These are phyloP conservation scores for Planoprotostelium fungivorum DNA, from an alignment of 78 protist genomes.

Conservation along the genomic window DNA sequence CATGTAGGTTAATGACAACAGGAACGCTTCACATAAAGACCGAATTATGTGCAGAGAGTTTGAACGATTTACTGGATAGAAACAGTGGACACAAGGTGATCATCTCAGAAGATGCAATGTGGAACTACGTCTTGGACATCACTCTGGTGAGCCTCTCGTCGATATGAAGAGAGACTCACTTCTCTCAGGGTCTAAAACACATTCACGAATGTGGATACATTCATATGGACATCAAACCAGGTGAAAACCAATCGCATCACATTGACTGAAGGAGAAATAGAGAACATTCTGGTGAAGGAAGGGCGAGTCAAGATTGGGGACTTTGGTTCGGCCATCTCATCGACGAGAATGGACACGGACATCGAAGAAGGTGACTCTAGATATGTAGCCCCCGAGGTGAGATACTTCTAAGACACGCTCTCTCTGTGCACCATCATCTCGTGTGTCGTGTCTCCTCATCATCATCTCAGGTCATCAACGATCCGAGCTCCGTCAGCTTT, in stretches of 20 bases:
- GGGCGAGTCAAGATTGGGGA: neutral
- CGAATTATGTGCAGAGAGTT: neutral
- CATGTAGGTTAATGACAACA: too few relatives aligned
- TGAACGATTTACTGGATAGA: neutral
- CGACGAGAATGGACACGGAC: neutral
- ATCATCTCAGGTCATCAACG: neutral
- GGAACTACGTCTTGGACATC: neutral
- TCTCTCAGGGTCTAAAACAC: neutral
- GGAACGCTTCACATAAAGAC: neutral
- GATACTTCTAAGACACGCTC: too few relatives aligned
- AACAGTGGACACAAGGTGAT: neutral
- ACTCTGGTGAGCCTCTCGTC: neutral
- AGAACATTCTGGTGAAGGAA: neutral
- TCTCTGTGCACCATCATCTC: too few relatives aligned
- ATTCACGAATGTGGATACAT: neutral
- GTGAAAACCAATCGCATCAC: too few relatives aligned
- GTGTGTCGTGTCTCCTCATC: neutral
- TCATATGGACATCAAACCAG: neutral
- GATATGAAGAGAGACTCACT: neutral
- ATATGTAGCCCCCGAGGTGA: neutral
- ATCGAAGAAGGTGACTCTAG: neutral
- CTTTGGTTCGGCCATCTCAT: neutral
- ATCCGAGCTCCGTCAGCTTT: neutral
- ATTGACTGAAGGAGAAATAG: too few relatives aligned
- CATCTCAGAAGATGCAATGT: neutral